Percentiles rank a stretch among this genome's conserved stretches.
phyloP scores from a whole-genome alignment of 2,329 filamentous ascomycete species.

The Talaromyces sp. region DNA sequence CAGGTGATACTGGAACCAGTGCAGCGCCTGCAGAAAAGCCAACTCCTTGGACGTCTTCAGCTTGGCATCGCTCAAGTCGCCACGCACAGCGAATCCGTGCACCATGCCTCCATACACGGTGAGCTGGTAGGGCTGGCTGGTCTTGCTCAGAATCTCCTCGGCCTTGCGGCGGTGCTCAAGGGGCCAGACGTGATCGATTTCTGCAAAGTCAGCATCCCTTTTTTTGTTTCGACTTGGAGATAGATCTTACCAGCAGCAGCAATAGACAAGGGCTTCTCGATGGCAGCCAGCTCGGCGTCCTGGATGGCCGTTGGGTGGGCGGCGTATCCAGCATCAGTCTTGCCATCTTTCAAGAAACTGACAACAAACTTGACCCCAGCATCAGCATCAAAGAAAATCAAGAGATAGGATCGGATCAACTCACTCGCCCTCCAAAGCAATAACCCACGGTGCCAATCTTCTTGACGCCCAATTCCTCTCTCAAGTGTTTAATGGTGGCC shows the following conservation, averaged over 20 bases:
- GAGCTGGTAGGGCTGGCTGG: constrained; percentile 65
- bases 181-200: constrained; percentile 63
- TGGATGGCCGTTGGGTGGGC: constrained; percentile 75
- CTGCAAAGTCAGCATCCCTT: constrained; percentile 23
- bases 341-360: constrained; percentile 59
- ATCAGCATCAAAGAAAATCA: background rate
- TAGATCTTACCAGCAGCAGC: constrained; percentile 44
- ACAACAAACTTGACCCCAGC: constrained; percentile 53
- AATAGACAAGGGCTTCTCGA: constrained; percentile 65
- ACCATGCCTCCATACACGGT: constrained; percentile 65
- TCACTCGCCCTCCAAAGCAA: constrained; percentile 68
- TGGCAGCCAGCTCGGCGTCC: constrained; percentile 59
- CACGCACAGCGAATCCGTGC: constrained; percentile 72
- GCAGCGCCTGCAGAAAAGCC: constrained; percentile 70
- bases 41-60: constrained; percentile 71
- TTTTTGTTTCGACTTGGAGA: constrained; percentile 4
- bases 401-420: constrained; percentile 8
- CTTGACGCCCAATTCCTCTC: constrained; percentile 50
- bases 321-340: constrained; percentile 62
- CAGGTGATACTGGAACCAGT: constrained; percentile 68
- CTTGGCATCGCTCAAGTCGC: constrained; percentile 53
- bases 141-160: constrained; percentile 57
- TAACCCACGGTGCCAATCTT: constrained; percentile 64
- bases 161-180: constrained; percentile 58
- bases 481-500: constrained; percentile 50